phyloP scores from a whole-genome alignment of 1,284 basidiomycete genomes.

The Spongiforma sp. region DNA sequence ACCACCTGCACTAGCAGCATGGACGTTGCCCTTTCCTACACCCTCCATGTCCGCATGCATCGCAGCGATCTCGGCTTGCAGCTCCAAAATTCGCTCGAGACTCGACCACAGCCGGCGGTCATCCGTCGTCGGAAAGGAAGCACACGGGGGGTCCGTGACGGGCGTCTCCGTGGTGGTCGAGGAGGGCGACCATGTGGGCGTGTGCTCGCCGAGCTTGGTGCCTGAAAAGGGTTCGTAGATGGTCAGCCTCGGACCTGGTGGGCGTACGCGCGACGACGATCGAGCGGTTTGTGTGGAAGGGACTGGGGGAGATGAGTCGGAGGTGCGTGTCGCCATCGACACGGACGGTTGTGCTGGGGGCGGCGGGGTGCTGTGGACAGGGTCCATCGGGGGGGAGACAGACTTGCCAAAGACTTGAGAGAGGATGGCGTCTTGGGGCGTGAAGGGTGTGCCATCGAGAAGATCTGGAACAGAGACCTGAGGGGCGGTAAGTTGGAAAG shows the following conservation, averaged over 20 bases:
- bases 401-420: conserved; percentile 50
- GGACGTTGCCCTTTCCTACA: conserved; percentile 41
- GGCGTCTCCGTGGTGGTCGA: too few species aligned
- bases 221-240: conserved; percentile 36
- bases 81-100: conserved; percentile 64
- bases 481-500: conserved; percentile 9
- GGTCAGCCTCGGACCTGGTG: conserved; percentile 20
- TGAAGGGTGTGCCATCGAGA: conserved; percentile 38
- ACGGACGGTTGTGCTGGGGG: conserved; percentile 13
- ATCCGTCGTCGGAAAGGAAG: conserved; percentile 15
- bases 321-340: conserved; percentile 11
- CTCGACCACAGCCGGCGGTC: conserved; percentile 65
- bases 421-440: conserved; percentile 68
- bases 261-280: neutral
- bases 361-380: neutral
- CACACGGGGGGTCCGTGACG: neutral
- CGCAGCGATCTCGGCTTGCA: conserved; percentile 71
- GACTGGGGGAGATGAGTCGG: conserved; percentile 17
- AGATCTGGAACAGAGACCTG: neutral
- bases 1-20: neutral
- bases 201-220: conserved; percentile 27
- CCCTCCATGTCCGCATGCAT: conserved; percentile 79
- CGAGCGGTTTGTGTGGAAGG: conserved; percentile 11
- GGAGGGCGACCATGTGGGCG: too few species aligned
- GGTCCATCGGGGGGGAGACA: conserved; percentile 6